Conservation (phyloP, 2,329 filamentous ascomycete genomes). For the Colletotrichum sp. region DNA sequence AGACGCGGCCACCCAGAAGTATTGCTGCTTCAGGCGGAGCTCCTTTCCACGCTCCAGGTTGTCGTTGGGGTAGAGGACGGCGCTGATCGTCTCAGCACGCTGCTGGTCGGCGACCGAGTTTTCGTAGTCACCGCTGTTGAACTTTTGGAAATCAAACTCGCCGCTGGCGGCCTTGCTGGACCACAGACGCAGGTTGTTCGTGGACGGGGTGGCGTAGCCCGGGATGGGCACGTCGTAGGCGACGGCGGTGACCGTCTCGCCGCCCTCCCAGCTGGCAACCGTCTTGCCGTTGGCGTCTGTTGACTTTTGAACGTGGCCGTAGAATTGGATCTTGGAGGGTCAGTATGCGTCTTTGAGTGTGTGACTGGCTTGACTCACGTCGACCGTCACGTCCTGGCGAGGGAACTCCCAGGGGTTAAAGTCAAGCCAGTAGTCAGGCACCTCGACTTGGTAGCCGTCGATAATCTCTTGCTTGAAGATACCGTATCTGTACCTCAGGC, state of each 20-base stretch:
- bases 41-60: slow-evolving; percentile 97
- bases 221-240: slow-evolving; percentile 94
- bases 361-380: slow-evolving; percentile 57
- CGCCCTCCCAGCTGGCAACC: slow-evolving; percentile 83
- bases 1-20: slow-evolving; percentile 99
- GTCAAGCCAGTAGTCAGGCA: slow-evolving; percentile 98
- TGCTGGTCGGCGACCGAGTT: slow-evolving; percentile 98
- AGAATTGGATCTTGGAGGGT: slow-evolving; percentile 78
- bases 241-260: slow-evolving; percentile 89
- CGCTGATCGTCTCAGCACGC: slow-evolving; percentile 97
- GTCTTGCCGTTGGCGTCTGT: slow-evolving; percentile 78
- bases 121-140: slow-evolving; percentile 98
- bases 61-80: slow-evolving; percentile 96
- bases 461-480: slow-evolving; percentile 99
- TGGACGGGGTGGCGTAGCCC: slow-evolving; percentile 86
- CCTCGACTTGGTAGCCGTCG: slow-evolving; percentile 96
- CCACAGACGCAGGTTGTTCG: slow-evolving; percentile 97
- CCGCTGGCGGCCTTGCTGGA: slow-evolving; percentile 96
- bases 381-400: slow-evolving; percentile 91
- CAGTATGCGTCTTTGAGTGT: neutral
- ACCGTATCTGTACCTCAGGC: slow-evolving; percentile 91
- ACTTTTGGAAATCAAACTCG: slow-evolving; percentile 99
- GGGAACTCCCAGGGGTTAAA: slow-evolving; percentile 99
- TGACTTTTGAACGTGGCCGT: slow-evolving; percentile 80
- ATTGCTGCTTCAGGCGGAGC: slow-evolving; percentile 97